phyloP scores from a whole-genome alignment of 2,329 filamentous ascomycete genomes.

The Falciphora oryzae region DNA sequence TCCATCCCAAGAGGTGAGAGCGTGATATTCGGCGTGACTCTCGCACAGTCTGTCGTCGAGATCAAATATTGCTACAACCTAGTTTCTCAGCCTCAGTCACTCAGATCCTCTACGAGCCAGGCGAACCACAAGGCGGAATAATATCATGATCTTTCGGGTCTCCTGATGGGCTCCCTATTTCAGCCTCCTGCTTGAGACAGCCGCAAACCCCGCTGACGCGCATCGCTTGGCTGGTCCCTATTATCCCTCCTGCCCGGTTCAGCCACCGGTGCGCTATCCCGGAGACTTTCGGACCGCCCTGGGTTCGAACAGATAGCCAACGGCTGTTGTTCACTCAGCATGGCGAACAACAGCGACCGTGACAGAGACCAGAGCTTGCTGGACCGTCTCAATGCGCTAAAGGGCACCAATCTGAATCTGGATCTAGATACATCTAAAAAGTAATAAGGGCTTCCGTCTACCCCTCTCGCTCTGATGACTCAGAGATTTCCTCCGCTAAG shows the following conservation, averaged over 20 bases:
- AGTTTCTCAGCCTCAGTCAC: background rate
- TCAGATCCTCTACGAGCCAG: background rate
- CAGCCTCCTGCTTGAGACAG: background rate
- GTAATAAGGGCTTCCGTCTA: conserved; percentile 25
- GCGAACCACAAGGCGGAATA: background rate
- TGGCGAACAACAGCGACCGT: conserved; percentile 1
- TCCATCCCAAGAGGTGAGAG: background rate
- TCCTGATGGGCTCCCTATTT: background rate
- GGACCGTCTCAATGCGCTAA: conserved; percentile 49
- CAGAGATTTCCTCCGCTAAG: background rate
- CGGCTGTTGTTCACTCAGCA: background rate
- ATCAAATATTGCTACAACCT: background rate
- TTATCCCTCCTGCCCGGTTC: background rate
- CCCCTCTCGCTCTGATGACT: background rate
- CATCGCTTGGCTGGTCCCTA: background rate
- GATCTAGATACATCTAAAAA: conserved; percentile 28
- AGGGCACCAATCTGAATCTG: conserved; percentile 20
- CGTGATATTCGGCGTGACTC: background rate
- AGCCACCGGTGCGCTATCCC: background rate
- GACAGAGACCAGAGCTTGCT: conserved; percentile 40
- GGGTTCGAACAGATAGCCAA: background rate
- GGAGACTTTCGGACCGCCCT: background rate
- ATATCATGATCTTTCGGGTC: background rate
- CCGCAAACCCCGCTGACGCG: background rate
- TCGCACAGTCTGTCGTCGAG: background rate